A percentile compares a stretch with the other conserved stretches of the same genome.
phyloP scores from a whole-genome alignment of 2,329 filamentous ascomycete genomes.

The Esteya vermicola region DNA sequence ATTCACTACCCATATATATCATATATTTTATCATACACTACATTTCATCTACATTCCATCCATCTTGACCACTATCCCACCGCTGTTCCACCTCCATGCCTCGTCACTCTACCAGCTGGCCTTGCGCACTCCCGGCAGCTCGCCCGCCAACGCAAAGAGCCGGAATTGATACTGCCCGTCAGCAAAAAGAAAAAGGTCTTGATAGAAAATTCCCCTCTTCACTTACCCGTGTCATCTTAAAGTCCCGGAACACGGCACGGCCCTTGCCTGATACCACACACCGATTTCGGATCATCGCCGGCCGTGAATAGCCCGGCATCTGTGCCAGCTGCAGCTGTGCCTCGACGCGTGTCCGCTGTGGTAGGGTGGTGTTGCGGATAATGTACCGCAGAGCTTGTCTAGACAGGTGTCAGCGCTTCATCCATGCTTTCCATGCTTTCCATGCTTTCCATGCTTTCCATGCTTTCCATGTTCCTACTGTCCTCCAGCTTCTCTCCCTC shows the following conservation, averaged over 20 bases:
- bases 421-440: neutral
- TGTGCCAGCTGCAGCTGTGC: conserved; percentile 85
- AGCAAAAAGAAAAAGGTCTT: conserved; percentile 6
- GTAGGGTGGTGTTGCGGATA: conserved; percentile 80
- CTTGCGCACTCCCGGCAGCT: conserved; percentile 85
- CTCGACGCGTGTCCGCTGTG: conserved; percentile 68
- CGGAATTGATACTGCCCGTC: conserved; percentile 73
- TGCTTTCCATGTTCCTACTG: no score
- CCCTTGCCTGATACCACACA: conserved; percentile 87
- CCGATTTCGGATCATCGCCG: conserved; percentile 86
- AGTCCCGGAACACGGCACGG: conserved; percentile 81
- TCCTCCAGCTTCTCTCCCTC: neutral
- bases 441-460: no score
- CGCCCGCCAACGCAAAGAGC: conserved; percentile 71
- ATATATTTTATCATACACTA: no score
- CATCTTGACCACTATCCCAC: no score
- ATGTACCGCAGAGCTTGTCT: conserved; percentile 91
- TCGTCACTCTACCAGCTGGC: conserved; percentile 66
- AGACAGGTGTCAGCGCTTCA: neutral
- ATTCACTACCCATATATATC: no score
- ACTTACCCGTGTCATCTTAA: conserved; percentile 80
- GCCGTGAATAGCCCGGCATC: conserved; percentile 91
- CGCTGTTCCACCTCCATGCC: no score
- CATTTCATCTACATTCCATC: no score
- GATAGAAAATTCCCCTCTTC: neutral